A percentile compares a stretch with the other conserved stretches of the same genome.
Conservation (phyloP, 2,329 filamentous ascomycete species). For the Fusarium compactum region DNA sequence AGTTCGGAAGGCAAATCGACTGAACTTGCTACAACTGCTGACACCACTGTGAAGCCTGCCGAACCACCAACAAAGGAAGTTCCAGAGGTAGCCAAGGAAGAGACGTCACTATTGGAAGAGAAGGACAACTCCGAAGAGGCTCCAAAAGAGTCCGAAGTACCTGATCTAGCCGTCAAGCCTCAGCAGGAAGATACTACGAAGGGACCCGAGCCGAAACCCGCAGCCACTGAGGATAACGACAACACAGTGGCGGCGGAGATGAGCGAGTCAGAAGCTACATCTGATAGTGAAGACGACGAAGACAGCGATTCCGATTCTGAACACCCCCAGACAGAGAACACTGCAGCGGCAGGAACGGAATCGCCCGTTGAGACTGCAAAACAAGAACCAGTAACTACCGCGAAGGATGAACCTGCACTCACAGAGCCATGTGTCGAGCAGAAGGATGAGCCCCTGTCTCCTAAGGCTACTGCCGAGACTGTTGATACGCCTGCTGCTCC, state of each 20-base stretch:
- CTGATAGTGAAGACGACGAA: conserved; percentile 4
- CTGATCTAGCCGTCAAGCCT: neutral
- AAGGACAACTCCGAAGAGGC: conserved; percentile 15
- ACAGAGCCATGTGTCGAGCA: conserved; percentile 5
- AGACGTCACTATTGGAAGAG: conserved; percentile 6
- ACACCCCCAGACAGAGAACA: conserved; percentile 2
- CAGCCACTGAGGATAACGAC: conserved; percentile 8
- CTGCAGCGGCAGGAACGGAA: conserved; percentile 8
- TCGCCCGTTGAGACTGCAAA: neutral
- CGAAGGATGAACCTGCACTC: conserved; percentile 2
- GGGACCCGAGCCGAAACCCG: conserved; percentile 1
- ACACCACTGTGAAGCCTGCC: conserved; percentile 3
- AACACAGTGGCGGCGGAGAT: neutral
- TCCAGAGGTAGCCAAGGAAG: conserved; percentile 5
- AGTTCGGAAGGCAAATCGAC: neutral
- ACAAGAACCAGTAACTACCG: conserved; percentile 1
- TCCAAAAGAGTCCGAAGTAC: conserved; percentile 5
- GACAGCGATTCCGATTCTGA: conserved; percentile 9
- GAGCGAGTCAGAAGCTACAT: neutral
- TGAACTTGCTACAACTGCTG: neutral
- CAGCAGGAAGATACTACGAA: conserved; percentile 13
- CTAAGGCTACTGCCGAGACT: conserved; percentile 12
- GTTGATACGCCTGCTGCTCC: conserved; percentile 5
- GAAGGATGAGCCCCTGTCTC: conserved; percentile 11
- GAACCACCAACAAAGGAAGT: conserved; percentile 6